Base-by-base conservation (phyloP, 345 rosid genomes). In the Eutrema yunnanense region DNA sequence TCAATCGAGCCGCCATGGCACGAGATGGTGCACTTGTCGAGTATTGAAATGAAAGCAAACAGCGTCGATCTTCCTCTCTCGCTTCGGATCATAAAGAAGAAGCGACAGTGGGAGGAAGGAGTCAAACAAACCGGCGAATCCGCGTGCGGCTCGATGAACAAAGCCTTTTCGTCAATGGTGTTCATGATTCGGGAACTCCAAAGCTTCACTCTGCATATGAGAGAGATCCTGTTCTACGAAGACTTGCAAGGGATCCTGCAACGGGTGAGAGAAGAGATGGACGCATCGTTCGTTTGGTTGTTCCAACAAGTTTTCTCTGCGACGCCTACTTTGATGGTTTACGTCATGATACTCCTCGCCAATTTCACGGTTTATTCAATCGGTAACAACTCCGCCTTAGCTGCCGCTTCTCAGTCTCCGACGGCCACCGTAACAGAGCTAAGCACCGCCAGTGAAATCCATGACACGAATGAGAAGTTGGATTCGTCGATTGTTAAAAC, bases 81-180 rank as follows among this genome's bases (percentile, higher is more conserved):
- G 3, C 84, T 95, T 9, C 73, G 96, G 14, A 86, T 92, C 19
- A 84, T 95, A 46, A 86, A 87, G 86, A 86, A 88, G 80, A 95
- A 95, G 62, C 62, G 90, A 43, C 85, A 82, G 56, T 87, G 96
- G 93, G 78, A 82, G 51, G 93, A 89, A 11, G 93, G 83, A 27
- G 81, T 86, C 7, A 75, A 74, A 38, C 89, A 86, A 42, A 88
- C 85, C 1, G 86, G 89, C 2, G 93, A 88, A 69, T 80, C 88
- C 0, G 88, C 96, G 9, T 86, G 75, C 12, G 82, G 90, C 32
- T 88, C 99, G 0, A 78, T 95, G 73, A 92, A 81, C 54, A 90
- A 78, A 74, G 99, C 99, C 2, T 95, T 95, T 33, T 88, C 96
- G 2, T 95, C 99, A 0, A 88, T 88, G 99, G 99, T 95, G 75